phyloP scores from a whole-genome alignment of 1,284 basidiomycete genomes.

The Phenoliferia sp. region DNA sequence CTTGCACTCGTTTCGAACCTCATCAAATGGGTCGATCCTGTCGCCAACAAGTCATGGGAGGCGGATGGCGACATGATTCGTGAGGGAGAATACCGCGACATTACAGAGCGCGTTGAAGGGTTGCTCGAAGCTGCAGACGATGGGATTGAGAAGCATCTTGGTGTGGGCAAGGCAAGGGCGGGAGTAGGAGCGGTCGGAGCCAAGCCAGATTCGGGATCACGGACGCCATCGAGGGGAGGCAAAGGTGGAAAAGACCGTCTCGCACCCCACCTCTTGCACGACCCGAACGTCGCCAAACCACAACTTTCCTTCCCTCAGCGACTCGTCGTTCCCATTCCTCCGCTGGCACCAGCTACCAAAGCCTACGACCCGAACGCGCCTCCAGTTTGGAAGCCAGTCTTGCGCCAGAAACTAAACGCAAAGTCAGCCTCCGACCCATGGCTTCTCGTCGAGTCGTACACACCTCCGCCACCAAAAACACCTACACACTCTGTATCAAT shows the following conservation, averaged over 20 bases:
- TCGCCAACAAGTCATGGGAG: constrained; percentile 42
- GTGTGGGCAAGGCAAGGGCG: constrained; percentile 26
- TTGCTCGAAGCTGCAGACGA: constrained; percentile 67
- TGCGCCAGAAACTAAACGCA: not conserved
- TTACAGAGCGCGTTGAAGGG: constrained; percentile 78
- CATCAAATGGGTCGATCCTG: constrained; percentile 49
- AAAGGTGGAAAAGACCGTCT: constrained; percentile 6
- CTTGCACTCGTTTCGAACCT: constrained; percentile 61
- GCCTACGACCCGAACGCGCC: not conserved
- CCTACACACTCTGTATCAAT: not conserved
- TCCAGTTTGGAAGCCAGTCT: not conserved
- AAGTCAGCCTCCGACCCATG: constrained; percentile 4
- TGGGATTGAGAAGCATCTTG: constrained; percentile 24
- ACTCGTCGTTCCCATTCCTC: constrained; percentile 52
- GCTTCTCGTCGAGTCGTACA: constrained; percentile 18
- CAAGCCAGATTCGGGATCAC: not conserved
- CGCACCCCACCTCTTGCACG: constrained; percentile 18
- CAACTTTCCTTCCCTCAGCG: constrained; percentile 63
- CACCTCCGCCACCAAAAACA: not conserved
- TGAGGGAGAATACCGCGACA: constrained; percentile 69
- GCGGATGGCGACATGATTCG: constrained; percentile 69
- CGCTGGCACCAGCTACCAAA: constrained; percentile 47
- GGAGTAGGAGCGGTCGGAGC: constrained; percentile 8
- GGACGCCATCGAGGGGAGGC: not conserved
- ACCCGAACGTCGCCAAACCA: constrained; percentile 46